Percentiles rank a stretch among this genome's conserved stretches.
phyloP scores from a whole-genome alignment of 805 yeast species.

The Limtongia smithiae region DNA sequence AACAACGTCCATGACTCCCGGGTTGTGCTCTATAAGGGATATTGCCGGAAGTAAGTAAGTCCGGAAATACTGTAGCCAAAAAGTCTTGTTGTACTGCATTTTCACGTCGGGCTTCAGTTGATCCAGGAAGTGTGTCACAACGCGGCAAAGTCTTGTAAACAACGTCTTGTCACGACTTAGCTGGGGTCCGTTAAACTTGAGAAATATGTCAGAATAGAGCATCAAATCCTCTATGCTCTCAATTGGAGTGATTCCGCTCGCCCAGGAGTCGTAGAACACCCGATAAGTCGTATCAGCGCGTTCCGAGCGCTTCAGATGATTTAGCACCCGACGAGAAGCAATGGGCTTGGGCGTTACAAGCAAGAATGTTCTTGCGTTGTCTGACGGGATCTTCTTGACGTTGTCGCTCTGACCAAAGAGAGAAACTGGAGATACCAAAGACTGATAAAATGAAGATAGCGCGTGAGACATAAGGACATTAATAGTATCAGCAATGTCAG shows the following conservation, averaged over 20 bases:
- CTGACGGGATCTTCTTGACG: slow-evolving; percentile 8
- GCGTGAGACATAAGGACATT: slow-evolving; percentile 49
- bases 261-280: slow-evolving; percentile 45
- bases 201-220: slow-evolving; percentile 45
- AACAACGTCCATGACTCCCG: slow-evolving; percentile 58
- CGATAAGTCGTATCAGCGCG: slow-evolving; percentile 14
- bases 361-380: not conserved
- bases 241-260: slow-evolving; percentile 40
- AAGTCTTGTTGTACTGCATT: slow-evolving; percentile 28
- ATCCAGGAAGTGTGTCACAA: slow-evolving; percentile 39
- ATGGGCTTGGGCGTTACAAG: slow-evolving; percentile 9
- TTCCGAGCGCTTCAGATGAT: slow-evolving; percentile 21
- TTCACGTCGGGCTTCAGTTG: slow-evolving; percentile 18
- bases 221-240: slow-evolving; percentile 46
- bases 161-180: slow-evolving; percentile 49
- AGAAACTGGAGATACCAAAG: slow-evolving; percentile 2
- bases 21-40: slow-evolving; percentile 51
- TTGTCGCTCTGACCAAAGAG: slow-evolving; percentile 4
- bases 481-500: slow-evolving; percentile 47
- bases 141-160: slow-evolving; percentile 57
- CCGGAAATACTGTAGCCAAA: slow-evolving; percentile 63
- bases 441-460: slow-evolving; percentile 48
- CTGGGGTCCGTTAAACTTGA: slow-evolving; percentile 55
- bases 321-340: slow-evolving; percentile 15
- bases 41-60: slow-evolving; percentile 64